These are phyloP conservation scores for Berberis thunbergii DNA, from an alignment of 164 flowering plant species.

Conservation along the genomic window DNA sequence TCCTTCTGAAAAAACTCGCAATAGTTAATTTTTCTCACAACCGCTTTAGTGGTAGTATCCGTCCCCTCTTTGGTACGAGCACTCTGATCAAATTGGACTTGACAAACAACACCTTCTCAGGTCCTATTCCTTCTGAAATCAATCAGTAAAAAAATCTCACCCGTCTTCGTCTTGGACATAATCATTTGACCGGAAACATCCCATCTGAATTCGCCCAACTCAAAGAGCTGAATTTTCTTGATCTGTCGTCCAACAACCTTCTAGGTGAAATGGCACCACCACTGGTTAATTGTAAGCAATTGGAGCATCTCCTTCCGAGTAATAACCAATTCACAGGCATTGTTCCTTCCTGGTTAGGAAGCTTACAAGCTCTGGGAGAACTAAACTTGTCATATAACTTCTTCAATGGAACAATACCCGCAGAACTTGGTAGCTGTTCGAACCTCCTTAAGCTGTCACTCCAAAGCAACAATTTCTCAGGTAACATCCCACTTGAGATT, in stretches of 20 bases:
- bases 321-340: slow-evolving; percentile 43
- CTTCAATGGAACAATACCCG: slow-evolving; percentile 57
- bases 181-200: slow-evolving; percentile 45
- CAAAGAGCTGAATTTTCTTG: slow-evolving; percentile 56
- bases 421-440: slow-evolving; percentile 61
- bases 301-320: slow-evolving; percentile 54
- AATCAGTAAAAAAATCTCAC: slow-evolving; percentile 39
- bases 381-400: slow-evolving; percentile 68
- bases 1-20: slow-evolving; percentile 52
- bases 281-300: slow-evolving; percentile 40
- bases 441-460: slow-evolving; percentile 63
- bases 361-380: slow-evolving; percentile 56
- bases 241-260: slow-evolving; percentile 62
- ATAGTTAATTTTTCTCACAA: slow-evolving; percentile 75
- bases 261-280: slow-evolving; percentile 36
- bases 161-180: slow-evolving; percentile 73
- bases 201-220: slow-evolving; percentile 56
- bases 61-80: slow-evolving; percentile 55
- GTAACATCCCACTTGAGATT: slow-evolving; percentile 58
- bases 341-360: slow-evolving; percentile 67
- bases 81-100: slow-evolving; percentile 49
- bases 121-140: slow-evolving; percentile 52
- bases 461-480: slow-evolving; percentile 53
- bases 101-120: slow-evolving; percentile 82
- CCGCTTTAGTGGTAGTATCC: slow-evolving; percentile 51